These are phyloP conservation scores for Daedaleopsis nitida DNA, from an alignment of 768 basidiomycete genomes.

Conservation along the genomic window DNA sequence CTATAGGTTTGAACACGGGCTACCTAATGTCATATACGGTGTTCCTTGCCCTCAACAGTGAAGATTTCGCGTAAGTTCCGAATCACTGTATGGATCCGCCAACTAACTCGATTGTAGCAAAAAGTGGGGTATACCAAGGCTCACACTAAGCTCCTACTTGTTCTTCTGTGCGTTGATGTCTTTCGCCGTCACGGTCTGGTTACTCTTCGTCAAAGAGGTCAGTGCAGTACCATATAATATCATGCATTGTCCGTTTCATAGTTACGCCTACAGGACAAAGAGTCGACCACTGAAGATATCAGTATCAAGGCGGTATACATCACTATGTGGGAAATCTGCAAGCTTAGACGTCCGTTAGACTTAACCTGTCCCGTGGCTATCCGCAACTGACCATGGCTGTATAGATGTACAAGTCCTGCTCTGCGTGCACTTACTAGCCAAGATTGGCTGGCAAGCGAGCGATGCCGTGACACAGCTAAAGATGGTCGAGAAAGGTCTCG, in stretches of 20 bases:
- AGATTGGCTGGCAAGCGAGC: conserved; percentile 93
- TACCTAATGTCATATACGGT: conserved; percentile 97
- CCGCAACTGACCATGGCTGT: not conserved
- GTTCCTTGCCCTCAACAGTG: conserved; percentile 94
- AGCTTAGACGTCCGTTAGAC: conserved; percentile 74
- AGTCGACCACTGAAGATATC: conserved; percentile 78
- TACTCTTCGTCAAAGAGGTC: conserved; percentile 91
- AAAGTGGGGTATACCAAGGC: conserved; percentile 76
- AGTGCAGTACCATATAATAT: conserved; percentile 20
- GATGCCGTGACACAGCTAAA: conserved; percentile 91
- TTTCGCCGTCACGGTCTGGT: conserved; percentile 84
- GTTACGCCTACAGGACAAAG: conserved; percentile 60
- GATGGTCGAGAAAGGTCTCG: conserved; percentile 95
- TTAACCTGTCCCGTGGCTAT: not conserved
- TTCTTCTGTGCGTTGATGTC: conserved; percentile 85
- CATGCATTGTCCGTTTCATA: not conserved
- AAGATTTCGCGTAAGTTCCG: conserved; percentile 77
- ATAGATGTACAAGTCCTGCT: conserved; percentile 90
- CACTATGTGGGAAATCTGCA: conserved; percentile 93
- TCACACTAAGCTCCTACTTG: conserved; percentile 78
- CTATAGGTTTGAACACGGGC: conserved; percentile 94
- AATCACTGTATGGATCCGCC: not conserved
- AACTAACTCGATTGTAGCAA: conserved; percentile 40
- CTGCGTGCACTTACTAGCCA: conserved; percentile 84
- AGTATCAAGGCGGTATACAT: conserved; percentile 89